Percentiles rank a stretch among this genome's conserved stretches.
phyloP scores from a whole-genome alignment of 2,329 filamentous ascomycete species.

The Acrocalymma vagum region DNA sequence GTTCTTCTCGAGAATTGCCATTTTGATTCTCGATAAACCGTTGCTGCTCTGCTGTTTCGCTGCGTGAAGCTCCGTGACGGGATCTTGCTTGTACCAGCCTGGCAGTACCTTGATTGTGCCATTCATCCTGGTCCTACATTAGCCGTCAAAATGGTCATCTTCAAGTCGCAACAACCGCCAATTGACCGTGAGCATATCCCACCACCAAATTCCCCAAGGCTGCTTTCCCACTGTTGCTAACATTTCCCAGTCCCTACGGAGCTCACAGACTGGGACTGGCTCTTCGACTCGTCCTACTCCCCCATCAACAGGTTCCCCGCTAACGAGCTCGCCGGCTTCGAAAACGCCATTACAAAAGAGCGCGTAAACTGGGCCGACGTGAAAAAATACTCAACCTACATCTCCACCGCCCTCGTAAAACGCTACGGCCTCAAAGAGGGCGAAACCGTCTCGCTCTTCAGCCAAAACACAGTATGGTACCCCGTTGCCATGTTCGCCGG shows the following conservation, averaged over 20 bases:
- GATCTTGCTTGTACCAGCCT: neutral
- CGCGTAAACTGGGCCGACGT: constrained; percentile 66
- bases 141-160: constrained; percentile 46
- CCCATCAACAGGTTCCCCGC: constrained; percentile 53
- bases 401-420: constrained; percentile 68
- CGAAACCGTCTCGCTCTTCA: constrained; percentile 69
- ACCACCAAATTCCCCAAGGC: neutral
- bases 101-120: neutral
- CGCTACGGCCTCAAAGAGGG: constrained; percentile 63
- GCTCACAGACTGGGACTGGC: constrained; percentile 68
- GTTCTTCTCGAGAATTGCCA: no score
- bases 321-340: constrained; percentile 60
- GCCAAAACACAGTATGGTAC: constrained; percentile 73
- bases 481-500: constrained; percentile 69
- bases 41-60: no score
- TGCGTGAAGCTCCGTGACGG: no score
- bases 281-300: constrained; percentile 66
- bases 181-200: constrained; percentile 45
- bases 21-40: no score
- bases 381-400: constrained; percentile 63
- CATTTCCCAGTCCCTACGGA: constrained; percentile 58
- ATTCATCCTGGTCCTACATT: neutral
- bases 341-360: constrained; percentile 67
- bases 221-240: constrained; percentile 8
- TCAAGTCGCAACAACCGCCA: constrained; percentile 53